Percentiles rank a stretch among this genome's conserved stretches.
phyloP scores from a whole-genome alignment of 805 yeast species.

The Ogataea polymorpha region DNA sequence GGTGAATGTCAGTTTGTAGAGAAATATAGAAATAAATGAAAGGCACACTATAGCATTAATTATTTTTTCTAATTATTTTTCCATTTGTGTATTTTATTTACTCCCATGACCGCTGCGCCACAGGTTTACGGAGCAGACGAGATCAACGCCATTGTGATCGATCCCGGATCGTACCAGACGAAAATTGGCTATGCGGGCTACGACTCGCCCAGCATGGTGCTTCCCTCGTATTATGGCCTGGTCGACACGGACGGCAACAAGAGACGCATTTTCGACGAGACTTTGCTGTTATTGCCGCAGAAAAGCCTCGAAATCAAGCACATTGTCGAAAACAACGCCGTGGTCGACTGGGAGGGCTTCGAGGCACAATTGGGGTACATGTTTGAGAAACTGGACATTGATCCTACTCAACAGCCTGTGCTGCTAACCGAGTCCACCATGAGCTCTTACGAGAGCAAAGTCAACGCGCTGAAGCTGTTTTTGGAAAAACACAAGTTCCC shows the following conservation, averaged over 20 bases:
- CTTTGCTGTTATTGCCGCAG: conserved; percentile 42
- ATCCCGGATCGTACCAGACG: conserved; percentile 83
- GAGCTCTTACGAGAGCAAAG: conserved; percentile 67
- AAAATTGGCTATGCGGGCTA: conserved; percentile 92
- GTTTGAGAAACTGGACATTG: conserved; percentile 50
- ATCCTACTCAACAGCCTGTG: conserved; percentile 67
- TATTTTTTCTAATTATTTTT: not conserved
- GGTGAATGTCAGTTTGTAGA: conserved; percentile 39
- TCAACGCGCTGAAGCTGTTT: conserved; percentile 65
- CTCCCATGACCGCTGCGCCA: conserved; percentile 36
- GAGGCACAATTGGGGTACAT: conserved; percentile 67
- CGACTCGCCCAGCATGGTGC: conserved; percentile 72
- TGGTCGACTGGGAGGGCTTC: conserved; percentile 87
- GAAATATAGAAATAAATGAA: not conserved
- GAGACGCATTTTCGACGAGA: conserved; percentile 30
- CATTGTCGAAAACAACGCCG: conserved; percentile 55
- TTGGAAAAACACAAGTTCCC: conserved; percentile 70
- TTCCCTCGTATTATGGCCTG: conserved; percentile 67
- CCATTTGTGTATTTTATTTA: not conserved
- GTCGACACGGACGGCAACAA: conserved; percentile 16
- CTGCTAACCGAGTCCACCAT: conserved; percentile 85
- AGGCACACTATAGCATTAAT: not conserved
- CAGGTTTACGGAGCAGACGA: conserved; percentile 72
- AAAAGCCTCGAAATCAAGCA: conserved; percentile 51
- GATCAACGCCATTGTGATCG: conserved; percentile 85